A percentile compares a stretch with the other conserved stretches of the same genome.
These are phyloP conservation scores for Sequoiadendron giganteum DNA, from an alignment of 75 land plant genomes.

Conservation along the genomic window DNA sequence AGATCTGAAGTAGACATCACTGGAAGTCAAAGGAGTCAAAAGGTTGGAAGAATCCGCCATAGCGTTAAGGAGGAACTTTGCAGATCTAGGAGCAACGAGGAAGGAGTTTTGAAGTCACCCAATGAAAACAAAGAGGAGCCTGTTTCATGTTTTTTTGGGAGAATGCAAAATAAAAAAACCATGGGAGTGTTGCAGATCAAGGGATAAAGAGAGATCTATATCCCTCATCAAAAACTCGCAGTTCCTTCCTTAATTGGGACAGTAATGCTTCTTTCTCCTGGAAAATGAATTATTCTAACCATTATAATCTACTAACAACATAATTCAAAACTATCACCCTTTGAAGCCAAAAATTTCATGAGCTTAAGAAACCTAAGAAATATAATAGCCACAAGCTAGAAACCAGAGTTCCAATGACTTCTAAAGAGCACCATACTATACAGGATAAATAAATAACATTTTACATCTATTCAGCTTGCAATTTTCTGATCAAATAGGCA, in stretches of 20 bases:
- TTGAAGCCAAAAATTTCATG: background rate
- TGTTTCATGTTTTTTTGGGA: too few relatives aligned
- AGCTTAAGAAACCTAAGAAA: background rate
- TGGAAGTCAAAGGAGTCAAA: too few relatives aligned
- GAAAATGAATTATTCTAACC: background rate
- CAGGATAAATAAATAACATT: background rate
- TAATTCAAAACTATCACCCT: background rate
- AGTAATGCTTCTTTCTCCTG: constrained; percentile 56
- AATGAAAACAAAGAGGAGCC: too few relatives aligned
- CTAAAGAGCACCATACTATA: background rate
- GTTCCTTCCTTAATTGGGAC: constrained; percentile 53
- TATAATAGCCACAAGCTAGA: background rate
- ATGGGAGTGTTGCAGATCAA: too few relatives aligned
- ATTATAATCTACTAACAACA: background rate
- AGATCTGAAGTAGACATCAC: too few relatives aligned
- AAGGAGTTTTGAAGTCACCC: too few relatives aligned
- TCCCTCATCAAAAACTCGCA: constrained; percentile 60
- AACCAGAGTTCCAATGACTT: background rate
- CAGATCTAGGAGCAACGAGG: too few relatives aligned
- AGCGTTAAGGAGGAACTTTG: too few relatives aligned
- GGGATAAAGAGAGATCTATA: too few relatives aligned
- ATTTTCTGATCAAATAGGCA: background rate
- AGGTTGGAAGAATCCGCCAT: too few relatives aligned
- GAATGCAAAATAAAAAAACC: too few relatives aligned
- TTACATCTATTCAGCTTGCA: background rate